Conservation (phyloP, 1,284 basidiomycete genomes). For the Sporisorium reilianum region DNA sequence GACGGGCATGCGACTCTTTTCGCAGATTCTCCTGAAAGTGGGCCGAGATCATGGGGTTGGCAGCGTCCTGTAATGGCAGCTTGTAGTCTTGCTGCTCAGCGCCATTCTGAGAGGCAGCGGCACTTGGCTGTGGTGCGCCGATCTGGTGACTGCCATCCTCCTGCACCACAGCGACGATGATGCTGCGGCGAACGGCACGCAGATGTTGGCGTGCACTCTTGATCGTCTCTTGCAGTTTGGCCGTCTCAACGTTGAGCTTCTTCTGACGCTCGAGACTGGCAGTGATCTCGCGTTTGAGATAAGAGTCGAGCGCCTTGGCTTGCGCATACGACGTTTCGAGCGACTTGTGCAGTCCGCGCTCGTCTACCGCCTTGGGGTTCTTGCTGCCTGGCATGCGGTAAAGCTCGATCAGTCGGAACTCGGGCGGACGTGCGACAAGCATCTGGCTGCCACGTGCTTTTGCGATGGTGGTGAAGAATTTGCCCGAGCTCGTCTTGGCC, state of each 20-base stretch:
- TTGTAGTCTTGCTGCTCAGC: conserved; percentile 5
- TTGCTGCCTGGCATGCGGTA: conserved; percentile 53
- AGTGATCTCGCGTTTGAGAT: conserved; percentile 44
- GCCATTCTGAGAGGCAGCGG: no score
- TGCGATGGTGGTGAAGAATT: conserved; percentile 54
- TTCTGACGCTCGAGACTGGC: conserved; percentile 41
- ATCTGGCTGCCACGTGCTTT: conserved; percentile 56
- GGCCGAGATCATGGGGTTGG: conserved; percentile 44
- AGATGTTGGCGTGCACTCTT: conserved; percentile 16
- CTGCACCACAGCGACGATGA: conserved; percentile 22
- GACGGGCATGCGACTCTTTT: conserved; percentile 35
- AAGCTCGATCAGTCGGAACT: conserved; percentile 54
- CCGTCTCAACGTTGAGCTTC: conserved; percentile 32
- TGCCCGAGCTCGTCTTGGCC: conserved; percentile 56
- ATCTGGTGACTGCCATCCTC: conserved; percentile 10
- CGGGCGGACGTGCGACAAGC: conserved; percentile 42
- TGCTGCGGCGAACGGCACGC: conserved; percentile 26
- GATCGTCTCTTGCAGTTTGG: conserved; percentile 26
- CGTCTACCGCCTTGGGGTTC: conserved; percentile 38
- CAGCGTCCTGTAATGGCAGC: conserved; percentile 23
- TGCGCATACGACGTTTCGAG: conserved; percentile 60
- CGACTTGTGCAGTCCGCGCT: conserved; percentile 49
- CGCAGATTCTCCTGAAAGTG: conserved; percentile 40
- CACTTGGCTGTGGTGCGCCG: background rate
- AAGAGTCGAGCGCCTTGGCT: conserved; percentile 41